Percentiles rank a stretch among this genome's conserved stretches.
phyloP scores from a whole-genome alignment of 352 stramenopile genomes.

The Elongisporangium prolatum region DNA sequence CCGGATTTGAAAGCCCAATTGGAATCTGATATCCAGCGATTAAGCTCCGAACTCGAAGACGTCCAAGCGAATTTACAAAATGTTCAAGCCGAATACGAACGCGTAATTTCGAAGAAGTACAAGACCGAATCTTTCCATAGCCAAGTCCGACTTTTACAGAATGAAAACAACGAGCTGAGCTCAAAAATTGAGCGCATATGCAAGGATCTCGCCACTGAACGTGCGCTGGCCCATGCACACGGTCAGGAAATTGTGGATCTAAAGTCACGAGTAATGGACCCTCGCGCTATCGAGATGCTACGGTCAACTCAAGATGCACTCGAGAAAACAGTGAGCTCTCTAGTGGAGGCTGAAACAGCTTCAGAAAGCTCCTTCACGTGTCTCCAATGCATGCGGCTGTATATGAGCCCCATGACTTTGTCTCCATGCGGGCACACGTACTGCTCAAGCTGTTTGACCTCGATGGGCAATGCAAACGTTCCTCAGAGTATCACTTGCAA shows the following conservation, averaged over 20 bases:
- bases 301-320: constrained; percentile 59
- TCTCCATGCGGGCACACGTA: constrained; percentile 71
- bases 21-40: constrained; percentile 21
- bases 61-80: constrained; percentile 16
- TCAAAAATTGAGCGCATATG: constrained; percentile 31
- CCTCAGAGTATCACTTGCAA: constrained; percentile 55
- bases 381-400: constrained; percentile 66
- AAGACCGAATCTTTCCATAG: constrained; percentile 75
- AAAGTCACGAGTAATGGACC: constrained; percentile 43
- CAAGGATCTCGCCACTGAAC: constrained; percentile 33
- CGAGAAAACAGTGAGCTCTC: constrained; percentile 56
- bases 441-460: constrained; percentile 45
- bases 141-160: constrained; percentile 56
- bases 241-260: constrained; percentile 43
- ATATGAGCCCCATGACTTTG: constrained; percentile 58
- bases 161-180: constrained; percentile 55
- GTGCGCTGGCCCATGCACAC: constrained; percentile 28
- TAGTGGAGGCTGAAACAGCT: constrained; percentile 60
- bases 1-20: constrained; percentile 2
- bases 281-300: constrained; percentile 41
- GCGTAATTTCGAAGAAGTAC: constrained; percentile 60
- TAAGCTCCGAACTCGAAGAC: constrained; percentile 23
- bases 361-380: constrained; percentile 78
- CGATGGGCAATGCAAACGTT: constrained; percentile 24
- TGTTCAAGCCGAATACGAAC: constrained; percentile 47